Base-by-base conservation (phyloP, 495 filamentous ascomycete species). In the Penicillium parvum region DNA sequence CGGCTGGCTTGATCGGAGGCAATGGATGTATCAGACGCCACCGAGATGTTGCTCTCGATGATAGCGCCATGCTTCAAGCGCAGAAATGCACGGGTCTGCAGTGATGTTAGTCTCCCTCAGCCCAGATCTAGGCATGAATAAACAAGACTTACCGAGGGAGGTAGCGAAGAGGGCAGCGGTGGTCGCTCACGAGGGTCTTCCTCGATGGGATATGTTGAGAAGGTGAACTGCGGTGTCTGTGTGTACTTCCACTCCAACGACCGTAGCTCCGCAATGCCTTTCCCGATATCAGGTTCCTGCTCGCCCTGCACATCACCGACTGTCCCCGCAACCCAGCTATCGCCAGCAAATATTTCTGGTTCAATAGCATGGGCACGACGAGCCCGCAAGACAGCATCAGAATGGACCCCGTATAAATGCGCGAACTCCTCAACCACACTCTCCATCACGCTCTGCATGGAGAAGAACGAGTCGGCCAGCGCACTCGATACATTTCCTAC, bases 191-290 rank as follows among this genome's bases (percentile, higher is more conserved):
- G 69, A 11, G 70, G 69, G 49, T 84, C 80, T 0, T 76, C 74
- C 29, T 75, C 69, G 8, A 67, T 76, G 3, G 63, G 52, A 47
- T 73, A 69, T 14, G 74, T 79, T 5, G 78, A 81, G 33, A 95
- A 83, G 17, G 77, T 84, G 58, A 96, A 95, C 52, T 83, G 79
- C 0, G 90, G 90, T 14, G 90, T 96, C 61, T 95, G 87, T 2
- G 73, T 75, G 60, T 82, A 94, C 50, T 84, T 83, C 86, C 88
- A 95, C 9, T 84, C 81, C 4, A 65, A 55, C 0, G 85, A 88
- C 79, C 60, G 69, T 26, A 94, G 52, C 65, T 90, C 85, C 4
- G 69, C 59, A 34, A 84, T 64, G 5, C 82, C 81, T 32, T 77
- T 72, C 18, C 52, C 40, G 29, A 89, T 77, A 14, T 76, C 68